Conservation (phyloP, 2,329 filamentous ascomycete genomes). For the Chaetomium olivaceum region DNA sequence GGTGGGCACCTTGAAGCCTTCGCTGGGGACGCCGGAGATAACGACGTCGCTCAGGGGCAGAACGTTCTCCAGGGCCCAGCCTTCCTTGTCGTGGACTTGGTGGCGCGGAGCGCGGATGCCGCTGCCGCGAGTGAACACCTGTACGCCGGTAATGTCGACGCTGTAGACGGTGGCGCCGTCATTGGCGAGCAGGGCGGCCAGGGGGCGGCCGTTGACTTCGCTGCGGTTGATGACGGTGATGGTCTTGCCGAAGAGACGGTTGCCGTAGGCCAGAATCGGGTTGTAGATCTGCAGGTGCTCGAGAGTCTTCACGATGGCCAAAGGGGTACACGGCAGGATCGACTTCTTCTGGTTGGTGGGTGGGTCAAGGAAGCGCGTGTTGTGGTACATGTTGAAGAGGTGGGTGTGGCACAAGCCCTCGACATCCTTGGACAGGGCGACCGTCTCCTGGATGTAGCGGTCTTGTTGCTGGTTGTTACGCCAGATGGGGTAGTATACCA, state of each 20-base stretch:
- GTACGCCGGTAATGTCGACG: conserved; percentile 87
- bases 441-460: conserved; percentile 93
- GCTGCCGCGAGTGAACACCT: conserved; percentile 86
- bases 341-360: conserved; percentile 79
- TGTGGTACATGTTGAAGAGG: conserved; percentile 99
- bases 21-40: conserved; percentile 86
- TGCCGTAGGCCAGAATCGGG: conserved; percentile 86
- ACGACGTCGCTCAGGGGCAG: conserved; percentile 89
- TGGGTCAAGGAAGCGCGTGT: conserved; percentile 88
- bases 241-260: conserved; percentile 88
- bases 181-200: conserved; percentile 91
- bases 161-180: conserved; percentile 95
- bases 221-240: conserved; percentile 96
- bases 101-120: conserved; percentile 85
- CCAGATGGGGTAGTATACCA: conserved; percentile 99
- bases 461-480: conserved; percentile 77
- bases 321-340: conserved; percentile 90
- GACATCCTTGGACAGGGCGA: conserved; percentile 87
- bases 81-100: conserved; percentile 80
- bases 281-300: conserved; percentile 97
- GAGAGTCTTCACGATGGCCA: conserved; percentile 95
- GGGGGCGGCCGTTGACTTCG: conserved; percentile 90
- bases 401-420: conserved; percentile 92
- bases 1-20: conserved; percentile 86
- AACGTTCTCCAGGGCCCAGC: conserved; percentile 76